Evolutionary conservation across 1,284 basidiomycete species (phyloP).

Genomic region (Fomitopsis palustris): DNA sequence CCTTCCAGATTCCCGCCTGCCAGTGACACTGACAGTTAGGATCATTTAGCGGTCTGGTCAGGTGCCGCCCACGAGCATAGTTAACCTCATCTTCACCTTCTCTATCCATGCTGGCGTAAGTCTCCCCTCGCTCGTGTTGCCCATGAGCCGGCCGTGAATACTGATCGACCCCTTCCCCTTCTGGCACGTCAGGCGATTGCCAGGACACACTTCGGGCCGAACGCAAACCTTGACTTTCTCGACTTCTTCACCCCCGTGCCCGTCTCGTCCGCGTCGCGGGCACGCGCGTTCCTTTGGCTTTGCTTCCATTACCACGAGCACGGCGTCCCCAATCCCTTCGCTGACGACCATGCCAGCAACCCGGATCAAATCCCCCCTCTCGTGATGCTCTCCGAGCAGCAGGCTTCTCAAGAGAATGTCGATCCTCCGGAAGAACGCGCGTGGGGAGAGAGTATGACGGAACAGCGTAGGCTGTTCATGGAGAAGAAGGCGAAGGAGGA

Average conservation of each 20-base stretch:
- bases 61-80: conserved; percentile 57
- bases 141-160: not conserved
- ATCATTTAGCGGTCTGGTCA: conserved; percentile 40
- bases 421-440: conserved; percentile 65
- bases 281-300: conserved; percentile 74
- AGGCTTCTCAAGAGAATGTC: conserved; percentile 58
- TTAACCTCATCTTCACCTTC: conserved; percentile 59
- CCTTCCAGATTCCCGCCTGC: conserved; percentile 1
- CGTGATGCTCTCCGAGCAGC: conserved; percentile 42
- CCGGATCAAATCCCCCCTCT: conserved; percentile 56
- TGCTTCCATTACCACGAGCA: conserved; percentile 75
- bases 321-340: conserved; percentile 60
- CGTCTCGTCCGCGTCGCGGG: conserved; percentile 58
- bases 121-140: not conserved
- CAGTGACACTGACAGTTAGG: conserved; percentile 13
- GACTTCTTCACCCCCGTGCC: conserved; percentile 65
- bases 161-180: conserved; percentile 1
- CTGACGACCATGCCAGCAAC: conserved; percentile 51
- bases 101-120: conserved; percentile 52
- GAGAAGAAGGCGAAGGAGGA: conserved; percentile 44
- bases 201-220: conserved; percentile 48
- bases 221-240: conserved; percentile 49
- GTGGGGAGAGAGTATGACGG: conserved; percentile 67
- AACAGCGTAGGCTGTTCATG: conserved; percentile 58
- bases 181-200: conserved; percentile 44